Evolutionary conservation across 257 asterid species (phyloP).

Genomic region (Haberlea rhodopensis): DNA sequence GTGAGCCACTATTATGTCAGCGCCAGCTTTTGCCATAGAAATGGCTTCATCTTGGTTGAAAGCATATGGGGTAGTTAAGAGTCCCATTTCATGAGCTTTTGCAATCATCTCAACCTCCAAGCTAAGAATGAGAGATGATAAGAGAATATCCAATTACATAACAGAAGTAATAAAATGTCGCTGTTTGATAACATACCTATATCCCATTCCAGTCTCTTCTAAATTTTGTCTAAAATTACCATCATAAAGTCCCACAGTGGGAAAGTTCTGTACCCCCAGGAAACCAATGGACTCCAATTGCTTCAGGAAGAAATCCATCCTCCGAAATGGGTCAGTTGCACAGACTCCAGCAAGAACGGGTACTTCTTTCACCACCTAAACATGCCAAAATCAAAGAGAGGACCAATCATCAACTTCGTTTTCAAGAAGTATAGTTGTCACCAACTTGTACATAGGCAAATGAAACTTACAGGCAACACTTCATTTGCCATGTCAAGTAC

Average conservation of each 20-base stretch:
- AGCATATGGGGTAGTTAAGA: slow-evolving; percentile 94
- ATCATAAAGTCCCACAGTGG: slow-evolving; percentile 91
- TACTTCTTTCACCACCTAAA: slow-evolving; percentile 78
- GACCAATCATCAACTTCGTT: background rate
- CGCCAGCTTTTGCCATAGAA: slow-evolving; percentile 94
- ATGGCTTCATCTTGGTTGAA: slow-evolving; percentile 80
- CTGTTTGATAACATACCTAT: slow-evolving; percentile 41
- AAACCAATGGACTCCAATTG: slow-evolving; percentile 93
- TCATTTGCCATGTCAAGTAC: slow-evolving; percentile 98
- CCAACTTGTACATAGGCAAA: slow-evolving; percentile 20
- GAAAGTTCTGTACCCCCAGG: slow-evolving; percentile 93
- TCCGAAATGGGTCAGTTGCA: slow-evolving; percentile 94
- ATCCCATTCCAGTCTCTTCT: slow-evolving; percentile 99
- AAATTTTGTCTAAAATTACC: slow-evolving; percentile 92
- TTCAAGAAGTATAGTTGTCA: background rate
- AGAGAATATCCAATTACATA: background rate
- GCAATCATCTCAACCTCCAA: slow-evolving; percentile 96
- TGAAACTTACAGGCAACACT: slow-evolving; percentile 79
- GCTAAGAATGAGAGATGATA: slow-evolving; percentile 38
- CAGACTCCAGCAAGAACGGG: slow-evolving; percentile 99
- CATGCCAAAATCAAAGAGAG: slow-evolving; percentile 4
- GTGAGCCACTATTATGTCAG: slow-evolving; percentile 94
- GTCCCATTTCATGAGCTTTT: slow-evolving; percentile 87
- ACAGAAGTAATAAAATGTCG: background rate
- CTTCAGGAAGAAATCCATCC: slow-evolving; percentile 87